Conservation (phyloP, 1,284 basidiomycete species). For the Chalciporus sp. region DNA sequence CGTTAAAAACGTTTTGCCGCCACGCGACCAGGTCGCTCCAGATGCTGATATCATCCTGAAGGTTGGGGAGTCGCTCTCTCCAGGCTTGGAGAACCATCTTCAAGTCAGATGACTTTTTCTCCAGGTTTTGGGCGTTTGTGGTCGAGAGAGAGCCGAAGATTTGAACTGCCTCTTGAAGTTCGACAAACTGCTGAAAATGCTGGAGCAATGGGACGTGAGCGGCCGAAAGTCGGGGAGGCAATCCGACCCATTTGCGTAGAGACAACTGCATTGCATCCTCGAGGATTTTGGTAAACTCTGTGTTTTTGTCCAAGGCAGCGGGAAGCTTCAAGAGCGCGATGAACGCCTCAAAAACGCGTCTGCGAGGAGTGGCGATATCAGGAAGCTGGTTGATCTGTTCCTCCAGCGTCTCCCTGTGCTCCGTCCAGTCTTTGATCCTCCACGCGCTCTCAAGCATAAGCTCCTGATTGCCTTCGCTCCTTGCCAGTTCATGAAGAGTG, state of each 20-base stretch:
- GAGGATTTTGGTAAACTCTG: conserved; percentile 83
- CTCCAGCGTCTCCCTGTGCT: conserved; percentile 81
- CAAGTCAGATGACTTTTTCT: conserved; percentile 93
- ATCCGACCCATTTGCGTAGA: conserved; percentile 92
- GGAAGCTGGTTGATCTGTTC: conserved; percentile 83
- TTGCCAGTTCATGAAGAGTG: conserved; percentile 89
- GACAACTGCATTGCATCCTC: conserved; percentile 98
- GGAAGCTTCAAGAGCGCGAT: conserved; percentile 78
- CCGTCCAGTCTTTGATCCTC: conserved; percentile 92
- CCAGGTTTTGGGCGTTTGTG: conserved; percentile 89
- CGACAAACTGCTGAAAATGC: conserved; percentile 99
- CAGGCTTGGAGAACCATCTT: conserved; percentile 97
- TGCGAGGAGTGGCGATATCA: conserved; percentile 89
- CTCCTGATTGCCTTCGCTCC: conserved; percentile 90
- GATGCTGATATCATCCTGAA: conserved; percentile 97
- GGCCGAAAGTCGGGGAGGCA: conserved; percentile 85
- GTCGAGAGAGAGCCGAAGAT: conserved; percentile 91
- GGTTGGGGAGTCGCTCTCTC: conserved; percentile 95
- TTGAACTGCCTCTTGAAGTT: conserved; percentile 94
- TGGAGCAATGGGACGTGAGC: conserved; percentile 96
- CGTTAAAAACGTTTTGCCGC: conserved; percentile 91
- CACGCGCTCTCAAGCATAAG: conserved; percentile 95
- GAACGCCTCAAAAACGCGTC: conserved; percentile 96
- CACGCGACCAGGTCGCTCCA: conserved; percentile 99
- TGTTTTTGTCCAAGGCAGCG: conserved; percentile 67